A percentile compares a stretch with the other conserved stretches of the same genome.
These are phyloP conservation scores for Rhodamnia argentea DNA, from an alignment of 345 rosid genomes.

Conservation along the genomic window DNA sequence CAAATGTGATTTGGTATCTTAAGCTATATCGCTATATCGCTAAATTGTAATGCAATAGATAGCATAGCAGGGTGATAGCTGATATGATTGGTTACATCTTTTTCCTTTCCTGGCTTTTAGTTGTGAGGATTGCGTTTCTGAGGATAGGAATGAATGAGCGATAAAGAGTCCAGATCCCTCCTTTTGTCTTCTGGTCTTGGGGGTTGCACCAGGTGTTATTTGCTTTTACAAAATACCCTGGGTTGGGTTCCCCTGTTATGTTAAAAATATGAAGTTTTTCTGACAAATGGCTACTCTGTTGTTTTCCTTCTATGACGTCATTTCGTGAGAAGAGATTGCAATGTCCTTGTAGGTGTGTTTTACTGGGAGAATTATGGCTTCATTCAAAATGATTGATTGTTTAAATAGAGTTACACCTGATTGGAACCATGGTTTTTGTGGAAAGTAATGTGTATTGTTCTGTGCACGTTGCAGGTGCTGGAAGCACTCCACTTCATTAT, in stretches of 20 bases:
- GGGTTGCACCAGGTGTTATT: background rate
- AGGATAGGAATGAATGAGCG: background rate
- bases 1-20: background rate
- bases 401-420: background rate
- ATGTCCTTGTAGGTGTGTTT: background rate
- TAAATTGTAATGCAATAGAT: background rate
- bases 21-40: background rate
- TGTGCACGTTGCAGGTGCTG: conserved; percentile 52
- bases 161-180: background rate
- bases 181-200: background rate
- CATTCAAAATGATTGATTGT: background rate
- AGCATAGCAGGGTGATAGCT: background rate
- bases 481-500: conserved; percentile 90
- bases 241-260: background rate
- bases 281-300: background rate
- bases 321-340: background rate
- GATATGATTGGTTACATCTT: background rate
- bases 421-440: background rate
- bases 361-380: background rate
- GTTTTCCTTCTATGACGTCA: background rate
- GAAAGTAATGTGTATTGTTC: background rate
- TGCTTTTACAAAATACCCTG: background rate
- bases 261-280: background rate
- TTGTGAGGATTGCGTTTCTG: background rate
- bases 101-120: background rate